phyloP scores from a whole-genome alignment of 371 early-diverging fungal genomes.

The Mucor plumbeus region DNA sequence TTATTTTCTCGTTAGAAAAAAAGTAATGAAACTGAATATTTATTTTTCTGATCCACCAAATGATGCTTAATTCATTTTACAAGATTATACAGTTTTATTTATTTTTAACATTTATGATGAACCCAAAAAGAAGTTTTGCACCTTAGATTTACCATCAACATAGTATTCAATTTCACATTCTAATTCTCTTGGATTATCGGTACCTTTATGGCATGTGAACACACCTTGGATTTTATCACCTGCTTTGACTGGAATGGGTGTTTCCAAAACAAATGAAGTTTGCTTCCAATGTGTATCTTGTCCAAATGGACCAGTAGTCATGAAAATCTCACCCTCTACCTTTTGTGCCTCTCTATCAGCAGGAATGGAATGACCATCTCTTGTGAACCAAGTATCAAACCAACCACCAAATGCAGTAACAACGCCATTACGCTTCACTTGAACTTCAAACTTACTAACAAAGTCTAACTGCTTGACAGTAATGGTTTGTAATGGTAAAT shows the following conservation, averaged over 20 bases:
- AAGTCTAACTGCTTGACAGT: slow-evolving; percentile 59
- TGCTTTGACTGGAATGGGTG: slow-evolving; percentile 48
- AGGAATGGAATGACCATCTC: slow-evolving; percentile 63
- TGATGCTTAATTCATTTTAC: too few relatives aligned
- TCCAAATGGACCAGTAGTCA: slow-evolving; percentile 78
- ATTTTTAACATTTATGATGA: background rate
- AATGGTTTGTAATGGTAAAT: slow-evolving; percentile 69
- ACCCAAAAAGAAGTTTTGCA: slow-evolving; percentile 39
- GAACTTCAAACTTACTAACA: slow-evolving; percentile 63
- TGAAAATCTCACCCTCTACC: slow-evolving; percentile 43
- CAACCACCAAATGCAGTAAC: slow-evolving; percentile 81
- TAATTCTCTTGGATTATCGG: slow-evolving; percentile 62
- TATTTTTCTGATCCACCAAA: too few relatives aligned
- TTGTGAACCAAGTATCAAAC: slow-evolving; percentile 86
- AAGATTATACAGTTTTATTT: background rate
- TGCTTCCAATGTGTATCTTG: slow-evolving; percentile 78
- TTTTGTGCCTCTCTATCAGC: slow-evolving; percentile 41
- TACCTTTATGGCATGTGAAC: slow-evolving; percentile 62
- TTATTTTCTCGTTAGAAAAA: too few relatives aligned
- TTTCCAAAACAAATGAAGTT: slow-evolving; percentile 62
- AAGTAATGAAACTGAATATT: too few relatives aligned
- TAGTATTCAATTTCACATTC: slow-evolving; percentile 63
- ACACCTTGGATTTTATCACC: slow-evolving; percentile 56
- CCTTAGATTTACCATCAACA: slow-evolving; percentile 32
- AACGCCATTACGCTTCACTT: slow-evolving; percentile 60